These are phyloP conservation scores for Chenopodium quinoa DNA, from an alignment of 148 eudicot genomes.

Conservation along the genomic window DNA sequence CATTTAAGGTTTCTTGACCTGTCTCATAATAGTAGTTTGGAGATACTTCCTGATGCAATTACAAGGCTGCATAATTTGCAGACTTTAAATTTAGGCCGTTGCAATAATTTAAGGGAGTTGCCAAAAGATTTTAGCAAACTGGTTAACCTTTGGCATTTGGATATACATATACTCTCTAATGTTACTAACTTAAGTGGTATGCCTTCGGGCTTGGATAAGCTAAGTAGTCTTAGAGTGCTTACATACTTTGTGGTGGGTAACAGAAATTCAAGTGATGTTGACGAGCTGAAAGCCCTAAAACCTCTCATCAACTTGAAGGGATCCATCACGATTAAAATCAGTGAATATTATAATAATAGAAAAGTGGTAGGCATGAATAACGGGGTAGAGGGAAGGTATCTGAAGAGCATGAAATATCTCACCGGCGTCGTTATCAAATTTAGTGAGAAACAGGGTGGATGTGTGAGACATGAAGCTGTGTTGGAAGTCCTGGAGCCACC, in stretches of 20 bases:
- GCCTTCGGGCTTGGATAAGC: conserved; percentile 17
- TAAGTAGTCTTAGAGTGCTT: conserved; percentile 7
- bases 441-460: fast-evolving
- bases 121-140: conserved; percentile 1
- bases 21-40: neutral
- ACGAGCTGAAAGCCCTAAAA: conserved; percentile 5
- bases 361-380: neutral
- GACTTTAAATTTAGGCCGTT: neutral
- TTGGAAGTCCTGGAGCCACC: conserved; percentile 24
- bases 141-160: neutral
- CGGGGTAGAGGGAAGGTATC: neutral
- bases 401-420: conserved; percentile 10
- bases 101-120: neutral
- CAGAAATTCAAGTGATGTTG: neutral
- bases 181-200: neutral
- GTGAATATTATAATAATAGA: no score
- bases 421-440: fast-evolving
- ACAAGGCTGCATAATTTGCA: neutral
- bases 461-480: neutral
- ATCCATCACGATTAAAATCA: neutral
- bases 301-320: neutral
- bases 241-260: conserved; percentile 1
- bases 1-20: neutral
- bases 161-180: neutral
- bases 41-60: neutral